These are phyloP conservation scores for Hanseniaspora opuntiae DNA, from an alignment of 805 yeast species.

Conservation along the genomic window DNA sequence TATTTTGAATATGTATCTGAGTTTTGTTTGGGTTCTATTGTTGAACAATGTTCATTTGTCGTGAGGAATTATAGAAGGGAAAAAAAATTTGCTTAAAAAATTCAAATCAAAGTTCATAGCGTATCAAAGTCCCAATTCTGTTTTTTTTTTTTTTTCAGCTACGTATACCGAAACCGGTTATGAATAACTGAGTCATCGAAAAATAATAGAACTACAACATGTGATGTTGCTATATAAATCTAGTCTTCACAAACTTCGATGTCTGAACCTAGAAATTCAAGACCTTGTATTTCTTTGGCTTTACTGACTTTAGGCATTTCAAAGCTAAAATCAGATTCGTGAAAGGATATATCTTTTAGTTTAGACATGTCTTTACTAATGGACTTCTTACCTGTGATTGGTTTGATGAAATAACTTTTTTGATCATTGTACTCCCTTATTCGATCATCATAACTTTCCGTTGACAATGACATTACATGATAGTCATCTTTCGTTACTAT, in stretches of 20 bases:
- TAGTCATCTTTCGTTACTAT: background rate
- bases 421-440: background rate
- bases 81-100: no score
- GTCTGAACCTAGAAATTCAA: slow-evolving; percentile 21
- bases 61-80: no score
- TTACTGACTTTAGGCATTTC: background rate
- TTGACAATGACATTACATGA: background rate
- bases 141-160: no score
- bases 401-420: no score
- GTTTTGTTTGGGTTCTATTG: background rate
- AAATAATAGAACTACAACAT: no score
- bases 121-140: no score
- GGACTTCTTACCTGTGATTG: background rate
- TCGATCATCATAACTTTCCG: background rate
- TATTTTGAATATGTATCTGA: background rate
- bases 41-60: no score
- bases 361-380: background rate
- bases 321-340: background rate
- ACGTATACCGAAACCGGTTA: no score
- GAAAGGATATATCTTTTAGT: background rate
- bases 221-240: no score
- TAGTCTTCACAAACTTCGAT: slow-evolving; percentile 15
- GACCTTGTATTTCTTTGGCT: background rate
- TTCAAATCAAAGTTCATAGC: no score
- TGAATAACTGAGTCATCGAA: no score